phyloP scores from a whole-genome alignment of 345 rosid genomes.

The Rhizophora mangle region DNA sequence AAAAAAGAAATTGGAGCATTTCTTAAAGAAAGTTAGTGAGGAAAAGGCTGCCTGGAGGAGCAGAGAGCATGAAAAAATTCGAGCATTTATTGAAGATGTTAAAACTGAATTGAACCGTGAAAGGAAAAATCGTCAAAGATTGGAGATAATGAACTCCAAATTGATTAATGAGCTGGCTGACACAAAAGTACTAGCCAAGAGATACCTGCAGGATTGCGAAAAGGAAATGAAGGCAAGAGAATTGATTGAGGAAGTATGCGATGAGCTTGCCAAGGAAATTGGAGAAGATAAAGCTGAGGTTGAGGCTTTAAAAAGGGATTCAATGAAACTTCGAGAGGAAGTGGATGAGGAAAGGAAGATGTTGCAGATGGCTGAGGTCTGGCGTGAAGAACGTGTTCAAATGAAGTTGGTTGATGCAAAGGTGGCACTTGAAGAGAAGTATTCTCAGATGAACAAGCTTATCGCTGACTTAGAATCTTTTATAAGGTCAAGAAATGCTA shows the following conservation, averaged over 20 bases:
- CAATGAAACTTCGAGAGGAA: slow-evolving; percentile 61
- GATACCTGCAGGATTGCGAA: slow-evolving; percentile 56
- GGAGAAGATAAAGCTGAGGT: slow-evolving; percentile 78
- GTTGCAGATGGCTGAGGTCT: slow-evolving; percentile 96
- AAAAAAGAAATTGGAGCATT: slow-evolving; percentile 79
- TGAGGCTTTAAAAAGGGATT: slow-evolving; percentile 64
- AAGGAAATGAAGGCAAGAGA: slow-evolving; percentile 72
- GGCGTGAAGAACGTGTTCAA: slow-evolving; percentile 97
- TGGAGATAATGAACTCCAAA: slow-evolving; percentile 65
- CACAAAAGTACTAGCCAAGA: slow-evolving; percentile 57
- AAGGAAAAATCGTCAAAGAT: slow-evolving; percentile 63
- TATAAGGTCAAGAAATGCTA: slow-evolving; percentile 38
- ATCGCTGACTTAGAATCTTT: slow-evolving; percentile 57
- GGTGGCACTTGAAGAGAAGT: slow-evolving; percentile 51
- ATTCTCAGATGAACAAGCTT: slow-evolving; percentile 61
- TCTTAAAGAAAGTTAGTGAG: slow-evolving; percentile 77
- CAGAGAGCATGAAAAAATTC: slow-evolving; percentile 80
- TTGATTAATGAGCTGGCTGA: slow-evolving; percentile 79
- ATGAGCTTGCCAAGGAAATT: slow-evolving; percentile 84
- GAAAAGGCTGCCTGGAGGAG: slow-evolving; percentile 80
- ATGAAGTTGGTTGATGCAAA: slow-evolving; percentile 90
- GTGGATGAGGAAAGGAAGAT: slow-evolving; percentile 83
- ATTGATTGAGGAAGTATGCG: slow-evolving; percentile 82
- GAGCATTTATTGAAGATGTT: slow-evolving; percentile 62
- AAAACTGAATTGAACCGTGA: slow-evolving; percentile 63